Evolutionary conservation across 2,329 filamentous ascomycete genomes (phyloP), one percentile per base, ranked within the genome.

Genomic region (Tympanopsis confertula): DNA sequence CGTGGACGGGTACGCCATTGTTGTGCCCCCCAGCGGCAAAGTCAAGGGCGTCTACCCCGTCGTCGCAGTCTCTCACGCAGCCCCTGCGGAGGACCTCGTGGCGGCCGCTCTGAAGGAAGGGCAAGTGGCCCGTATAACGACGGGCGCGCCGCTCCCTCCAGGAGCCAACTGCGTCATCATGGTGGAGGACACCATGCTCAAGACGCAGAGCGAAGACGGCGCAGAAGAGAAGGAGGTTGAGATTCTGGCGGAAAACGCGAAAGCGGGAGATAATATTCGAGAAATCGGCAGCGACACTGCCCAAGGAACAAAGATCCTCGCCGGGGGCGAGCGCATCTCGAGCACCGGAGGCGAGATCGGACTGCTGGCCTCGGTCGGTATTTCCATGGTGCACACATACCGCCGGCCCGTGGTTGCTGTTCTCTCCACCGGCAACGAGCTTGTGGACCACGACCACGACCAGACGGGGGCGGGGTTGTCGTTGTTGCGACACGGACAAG

Each of bases 351-450:
- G 91, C 36, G 91, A 98, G 51, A 80, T 98, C 19, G 91, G 91
- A 1, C 66, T 96, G 0, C 69, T 98, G 2, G 86, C 88, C 2
- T 86, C 88, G 1, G 85, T 91, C 0, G 91, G 91, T 4, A 78
- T 80, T 2, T 63, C 65, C 7, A 68, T 79, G 37, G 82, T 93
- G 3, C 68, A 69, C 13, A 71, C 88, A 5, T 95, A 82, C 59
- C 74, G 70, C 35, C 78, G 78, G 39, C 89, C 91, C 1, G 62
- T 85, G 5, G 68, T 98, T 5, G 91, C 87, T 4, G 78, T 98
- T 2, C 61, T 98, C 14, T 95, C 88, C 37, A 98, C 91, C 0
- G 91, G 91, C 17, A 89, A 98, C 52, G 91, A 98, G 57, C 85
- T 98, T 36, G 80, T 95, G 4, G 73, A 81, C 43, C 80, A 91